These are phyloP conservation scores for Globisporangium apiculatum DNA, from an alignment of 352 stramenopile genomes.

Conservation along the genomic window DNA sequence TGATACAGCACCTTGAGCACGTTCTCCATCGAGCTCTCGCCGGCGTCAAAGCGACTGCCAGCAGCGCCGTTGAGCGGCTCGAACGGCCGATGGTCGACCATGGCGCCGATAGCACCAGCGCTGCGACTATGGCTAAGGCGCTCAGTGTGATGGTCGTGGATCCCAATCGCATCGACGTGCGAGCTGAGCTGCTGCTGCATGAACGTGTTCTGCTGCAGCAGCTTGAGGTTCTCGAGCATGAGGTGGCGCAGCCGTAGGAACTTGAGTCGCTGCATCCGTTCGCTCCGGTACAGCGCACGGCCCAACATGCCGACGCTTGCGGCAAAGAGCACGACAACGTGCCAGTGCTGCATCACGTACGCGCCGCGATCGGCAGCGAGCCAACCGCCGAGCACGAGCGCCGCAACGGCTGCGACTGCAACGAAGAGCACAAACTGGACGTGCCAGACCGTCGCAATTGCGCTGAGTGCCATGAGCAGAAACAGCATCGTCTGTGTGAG, in stretches of 20 bases:
- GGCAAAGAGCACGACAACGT: conserved; percentile 38
- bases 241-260: conserved; percentile 51
- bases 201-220: conserved; percentile 48
- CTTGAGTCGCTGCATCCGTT: conserved; percentile 31
- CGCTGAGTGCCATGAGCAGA: conserved; percentile 37
- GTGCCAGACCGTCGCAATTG: conserved; percentile 47
- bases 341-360: conserved; percentile 37
- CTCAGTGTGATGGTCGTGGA: conserved; percentile 15
- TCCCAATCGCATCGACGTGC: conserved; percentile 48
- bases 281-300: conserved; percentile 29
- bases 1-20: conserved; percentile 50
- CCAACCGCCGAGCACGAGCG: conserved; percentile 25
- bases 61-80: conserved; percentile 1
- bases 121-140: neutral
- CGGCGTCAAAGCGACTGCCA: conserved; percentile 15
- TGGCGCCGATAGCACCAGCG: too few species aligned
- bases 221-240: conserved; percentile 57
- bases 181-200: conserved; percentile 64
- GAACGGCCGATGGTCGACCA: neutral
- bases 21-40: conserved; percentile 73
- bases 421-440: conserved; percentile 47
- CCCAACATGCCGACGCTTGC: conserved; percentile 30
- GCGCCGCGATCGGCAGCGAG: conserved; percentile 9
- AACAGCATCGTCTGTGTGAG: conserved; percentile 50
- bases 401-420: conserved; percentile 16